Base-by-base conservation (phyloP, 2,329 filamentous ascomycete species). In the Colletotrichum plurivorum region DNA sequence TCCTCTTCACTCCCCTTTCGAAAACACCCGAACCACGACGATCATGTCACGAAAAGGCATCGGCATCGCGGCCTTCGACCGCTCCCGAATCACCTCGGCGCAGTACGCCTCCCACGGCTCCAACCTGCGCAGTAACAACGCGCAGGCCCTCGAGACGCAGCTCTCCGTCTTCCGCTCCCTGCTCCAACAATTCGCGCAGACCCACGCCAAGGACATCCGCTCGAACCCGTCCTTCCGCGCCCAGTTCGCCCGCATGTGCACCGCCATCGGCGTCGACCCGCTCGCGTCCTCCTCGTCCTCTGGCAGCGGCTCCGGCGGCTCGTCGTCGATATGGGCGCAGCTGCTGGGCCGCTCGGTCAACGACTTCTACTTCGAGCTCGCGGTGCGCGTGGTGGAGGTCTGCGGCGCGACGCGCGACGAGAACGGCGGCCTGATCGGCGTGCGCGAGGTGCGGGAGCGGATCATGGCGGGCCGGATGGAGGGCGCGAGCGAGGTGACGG, bases 291-390 rank as follows among this genome's bases (percentile, higher is more conserved):
- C 78, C 79, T 73, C 74, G 2, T 73, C 73, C 4, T 76, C 75
- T 56, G 73, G 72, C 31, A 82, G 84, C 72, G 78, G 83, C 18
- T 82, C 79, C 43, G 83, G 80, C 43, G 85, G 84, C 6, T 85
- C 82, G 1, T 89, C 89, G 18, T 96, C 92, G 67, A 90, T 98
- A 68, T 98, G 96, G 95, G 93, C 94, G 27, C 95, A 98, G 83
- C 89, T 98, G 71, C 87, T 98, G 20, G 96, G 96, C 36, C 90
- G 93, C 69, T 94, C 91, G 75, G 95, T 99, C 74, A 97, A 98
- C 78, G 96, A 99, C 80, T 99, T 99, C 78, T 99, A 98, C 83
- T 98, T 98, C 80, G 95, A 97, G 84, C 89, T 99, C 53, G 96
- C 94, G 1, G 95, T 98, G n/a, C 88, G 94, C 57, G 93, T 98